Percentiles rank a stretch among this genome's conserved stretches.
Conservation (phyloP, 495 filamentous ascomycete species). For the Monascus purpureus region DNA sequence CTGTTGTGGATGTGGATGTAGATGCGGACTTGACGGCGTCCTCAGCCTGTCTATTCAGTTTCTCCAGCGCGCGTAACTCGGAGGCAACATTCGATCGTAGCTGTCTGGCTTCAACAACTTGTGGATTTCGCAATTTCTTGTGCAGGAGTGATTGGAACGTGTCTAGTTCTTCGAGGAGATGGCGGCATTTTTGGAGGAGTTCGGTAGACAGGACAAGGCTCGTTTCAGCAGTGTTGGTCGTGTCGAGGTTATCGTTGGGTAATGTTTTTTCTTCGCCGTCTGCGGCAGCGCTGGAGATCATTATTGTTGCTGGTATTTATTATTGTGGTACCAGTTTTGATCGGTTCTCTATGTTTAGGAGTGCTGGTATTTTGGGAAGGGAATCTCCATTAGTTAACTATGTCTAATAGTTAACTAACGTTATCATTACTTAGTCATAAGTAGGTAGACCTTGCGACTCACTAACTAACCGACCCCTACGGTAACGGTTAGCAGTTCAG, state of each 20-base stretch:
- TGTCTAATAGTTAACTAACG: no score
- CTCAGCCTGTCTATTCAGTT: slow-evolving; percentile 21
- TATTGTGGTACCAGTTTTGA: no score
- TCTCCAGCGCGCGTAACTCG: slow-evolving; percentile 36
- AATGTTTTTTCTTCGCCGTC: slow-evolving; percentile 1
- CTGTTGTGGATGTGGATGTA: neutral
- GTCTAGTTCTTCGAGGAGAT: slow-evolving; percentile 33
- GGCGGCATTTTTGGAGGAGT: slow-evolving; percentile 26
- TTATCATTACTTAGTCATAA: no score
- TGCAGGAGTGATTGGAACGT: slow-evolving; percentile 30
- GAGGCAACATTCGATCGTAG: slow-evolving; percentile 33
- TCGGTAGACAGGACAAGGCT: slow-evolving; percentile 9
- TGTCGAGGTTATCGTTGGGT: neutral
- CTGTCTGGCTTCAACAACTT: slow-evolving; percentile 36
- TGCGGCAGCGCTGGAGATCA: no score
- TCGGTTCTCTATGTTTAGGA: no score
- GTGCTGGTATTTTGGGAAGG: no score
- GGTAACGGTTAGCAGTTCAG: no score
- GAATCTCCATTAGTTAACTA: no score
- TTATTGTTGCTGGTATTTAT: no score
- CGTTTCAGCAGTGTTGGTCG: slow-evolving; percentile 2
- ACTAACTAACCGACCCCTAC: no score
- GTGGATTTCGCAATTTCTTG: slow-evolving; percentile 29
- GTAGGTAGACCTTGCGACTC: no score
- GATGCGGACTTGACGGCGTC: slow-evolving; percentile 2